Evolutionary conservation across 352 stramenopile genomes (phyloP), one percentile per base, ranked within the genome.

Genomic region (Phytophthora hybrid): DNA sequence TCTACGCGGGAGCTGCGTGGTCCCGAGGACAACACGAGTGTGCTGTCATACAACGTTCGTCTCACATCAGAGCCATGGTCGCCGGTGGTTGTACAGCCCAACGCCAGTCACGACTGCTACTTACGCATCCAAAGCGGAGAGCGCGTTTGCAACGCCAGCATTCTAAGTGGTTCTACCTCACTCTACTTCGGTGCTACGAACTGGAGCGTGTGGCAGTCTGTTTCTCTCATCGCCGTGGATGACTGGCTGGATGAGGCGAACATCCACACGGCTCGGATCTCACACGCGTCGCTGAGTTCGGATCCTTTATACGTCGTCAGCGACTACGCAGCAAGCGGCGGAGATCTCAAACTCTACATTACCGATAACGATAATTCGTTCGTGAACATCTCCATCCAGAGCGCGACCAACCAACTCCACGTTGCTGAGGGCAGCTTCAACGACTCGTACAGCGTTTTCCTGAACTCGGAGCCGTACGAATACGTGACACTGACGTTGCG

Each of bases 391-490:
- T 85, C 83, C 14, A 66, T 91, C 0, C 70, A 76, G 26, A 79
- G 51, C 29, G 21, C 66, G 16, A 69, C 60, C 3, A 71, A 74
- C 3, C 63, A 87, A 31, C 71, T 95, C 0, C 81, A 92, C 21
- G 86, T 93, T 9, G 83, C 86, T 1, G 86, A 95, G 63, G 88
- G 85, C 3, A 88, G 88, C 14, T 95, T 95, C 53, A 93, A 93
- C 47, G 86, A 92, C 69, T 91, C 86, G n/a, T 93, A 93, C 58
- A 65, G 65, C 3, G 64, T 93, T 21, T 76, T 77, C 0, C 69
- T 95, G 1, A 83, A 84, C 16, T 85, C 85, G 0, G 88, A 93
- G 63, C 88, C 88, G 11, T 93, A 88, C 41, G 72, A 90, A 60
- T 77, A 90, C 47, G 88, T 93, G 26, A 74, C 73, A 1, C 23